Percentiles rank a stretch among this genome's conserved stretches.
Conservation (phyloP, 2,329 filamentous ascomycete genomes). For the Talaromyces sp. region DNA sequence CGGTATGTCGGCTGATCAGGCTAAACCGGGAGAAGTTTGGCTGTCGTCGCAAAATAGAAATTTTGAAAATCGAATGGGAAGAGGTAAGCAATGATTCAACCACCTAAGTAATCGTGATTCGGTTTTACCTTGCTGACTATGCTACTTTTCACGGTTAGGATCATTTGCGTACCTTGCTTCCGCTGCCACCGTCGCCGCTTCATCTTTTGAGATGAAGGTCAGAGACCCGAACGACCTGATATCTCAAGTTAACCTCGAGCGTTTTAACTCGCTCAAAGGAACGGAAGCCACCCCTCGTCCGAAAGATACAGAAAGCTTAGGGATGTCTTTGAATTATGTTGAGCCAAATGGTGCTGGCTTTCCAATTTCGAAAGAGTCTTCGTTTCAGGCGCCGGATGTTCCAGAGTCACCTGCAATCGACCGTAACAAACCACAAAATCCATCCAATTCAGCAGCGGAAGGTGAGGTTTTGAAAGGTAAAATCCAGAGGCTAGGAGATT, state of each 20-base stretch:
- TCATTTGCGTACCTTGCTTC: conserved; percentile 48
- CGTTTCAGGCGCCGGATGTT: neutral
- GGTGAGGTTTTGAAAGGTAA: conserved; percentile 33
- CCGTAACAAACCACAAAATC: neutral
- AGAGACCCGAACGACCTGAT: conserved; percentile 39
- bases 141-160: conserved; percentile 26
- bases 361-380: neutral
- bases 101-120: neutral
- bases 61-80: conserved; percentile 49
- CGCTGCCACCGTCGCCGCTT: conserved; percentile 50
- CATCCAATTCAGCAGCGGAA: neutral
- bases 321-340: conserved; percentile 12
- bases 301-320: neutral
- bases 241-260: conserved; percentile 30
- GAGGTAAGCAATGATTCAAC: conserved; percentile 27
- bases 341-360: conserved; percentile 12
- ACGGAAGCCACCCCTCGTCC: too few relatives aligned
- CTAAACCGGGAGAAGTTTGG: conserved; percentile 45
- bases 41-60: conserved; percentile 50
- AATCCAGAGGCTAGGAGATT: conserved; percentile 45
- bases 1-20: conserved; percentile 45
- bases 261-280: conserved; percentile 18
- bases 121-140: neutral
- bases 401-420: neutral
- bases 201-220: conserved; percentile 47